phyloP scores from a whole-genome alignment of 768 basidiomycete genomes.

The Tricholoma furcatifolium region DNA sequence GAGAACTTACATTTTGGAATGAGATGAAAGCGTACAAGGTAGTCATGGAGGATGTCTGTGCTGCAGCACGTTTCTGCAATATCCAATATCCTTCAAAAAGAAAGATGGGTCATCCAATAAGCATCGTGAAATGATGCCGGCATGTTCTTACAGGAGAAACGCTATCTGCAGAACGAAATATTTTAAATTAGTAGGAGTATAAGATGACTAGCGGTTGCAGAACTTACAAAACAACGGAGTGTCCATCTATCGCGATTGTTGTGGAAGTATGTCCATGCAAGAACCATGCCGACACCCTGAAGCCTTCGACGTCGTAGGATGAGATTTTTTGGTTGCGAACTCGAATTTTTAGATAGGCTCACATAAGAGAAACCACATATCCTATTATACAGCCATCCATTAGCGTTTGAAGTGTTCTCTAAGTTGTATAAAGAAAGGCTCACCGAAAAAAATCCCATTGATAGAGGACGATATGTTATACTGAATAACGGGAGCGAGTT shows the following conservation, averaged over 20 bases:
- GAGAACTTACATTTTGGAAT: too few relatives aligned
- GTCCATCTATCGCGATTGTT: constrained; percentile 11
- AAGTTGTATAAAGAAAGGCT: neutral
- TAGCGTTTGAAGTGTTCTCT: neutral
- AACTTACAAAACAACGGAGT: constrained; percentile 9
- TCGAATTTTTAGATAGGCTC: neutral
- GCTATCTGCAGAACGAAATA: constrained; percentile 4
- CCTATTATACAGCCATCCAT: neutral
- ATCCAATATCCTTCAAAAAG: constrained; percentile 9
- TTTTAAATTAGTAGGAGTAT: neutral
- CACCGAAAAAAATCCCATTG: neutral
- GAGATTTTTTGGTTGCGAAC: neutral
- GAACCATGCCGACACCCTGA: constrained; percentile 9
- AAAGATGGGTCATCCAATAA: neutral
- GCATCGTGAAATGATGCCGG: neutral
- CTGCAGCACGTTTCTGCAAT: constrained; percentile 15
- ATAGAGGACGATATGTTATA: neutral
- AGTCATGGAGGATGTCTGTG: constrained; percentile 12
- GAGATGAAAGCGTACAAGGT: constrained; percentile 3
- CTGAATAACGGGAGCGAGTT: neutral
- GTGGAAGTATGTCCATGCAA: constrained; percentile 15
- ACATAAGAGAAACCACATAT: constrained; percentile 13
- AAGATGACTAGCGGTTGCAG: neutral
- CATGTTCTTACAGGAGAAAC: constrained; percentile 8
- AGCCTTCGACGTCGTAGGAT: constrained; percentile 1